Evolutionary conservation across 805 yeast species (phyloP).

Genomic region (Starmerella sirachaensis): DNA sequence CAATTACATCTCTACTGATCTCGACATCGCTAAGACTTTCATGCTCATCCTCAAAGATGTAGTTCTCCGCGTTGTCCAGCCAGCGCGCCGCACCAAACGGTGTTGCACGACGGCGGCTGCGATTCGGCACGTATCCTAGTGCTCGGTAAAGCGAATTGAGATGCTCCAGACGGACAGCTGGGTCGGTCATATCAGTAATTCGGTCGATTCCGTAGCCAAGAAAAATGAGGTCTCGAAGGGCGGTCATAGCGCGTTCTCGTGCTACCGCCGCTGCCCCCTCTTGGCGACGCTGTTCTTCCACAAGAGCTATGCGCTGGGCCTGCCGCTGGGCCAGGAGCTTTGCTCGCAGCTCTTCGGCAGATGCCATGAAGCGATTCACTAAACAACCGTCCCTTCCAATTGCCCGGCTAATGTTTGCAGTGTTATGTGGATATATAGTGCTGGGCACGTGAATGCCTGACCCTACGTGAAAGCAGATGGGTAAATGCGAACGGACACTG

Average conservation of each 20-base stretch:
- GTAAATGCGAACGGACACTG: no score
- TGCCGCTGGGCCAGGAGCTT: constrained; percentile 19
- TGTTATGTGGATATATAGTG: no score
- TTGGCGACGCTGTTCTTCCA: constrained; percentile 5
- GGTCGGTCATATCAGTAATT: constrained; percentile 13
- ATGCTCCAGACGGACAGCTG: constrained; percentile 10
- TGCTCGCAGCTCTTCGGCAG: constrained; percentile 18
- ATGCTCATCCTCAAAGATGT: constrained; percentile 6
- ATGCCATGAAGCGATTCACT: constrained; percentile 10
- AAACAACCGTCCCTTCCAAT: no score
- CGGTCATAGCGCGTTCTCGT: constrained; percentile 17
- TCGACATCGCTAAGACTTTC: constrained; percentile 1
- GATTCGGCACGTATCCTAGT: constrained; percentile 1
- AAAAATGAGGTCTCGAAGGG: constrained; percentile 19
- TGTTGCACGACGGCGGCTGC: not conserved
- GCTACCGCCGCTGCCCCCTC: constrained; percentile 3
- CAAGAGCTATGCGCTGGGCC: constrained; percentile 11
- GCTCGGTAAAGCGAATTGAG: constrained; percentile 8
- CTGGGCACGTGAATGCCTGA: no score
- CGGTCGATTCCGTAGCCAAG: constrained; percentile 25
- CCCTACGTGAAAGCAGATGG: no score
- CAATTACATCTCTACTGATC: not conserved
- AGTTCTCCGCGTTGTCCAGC: constrained; percentile 7
- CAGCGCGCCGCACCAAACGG: constrained; percentile 17
- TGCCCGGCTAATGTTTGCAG: no score